These are phyloP conservation scores for Blastobotrys persicus DNA, from an alignment of 1,139 yeast genomes.

Conservation along the genomic window DNA sequence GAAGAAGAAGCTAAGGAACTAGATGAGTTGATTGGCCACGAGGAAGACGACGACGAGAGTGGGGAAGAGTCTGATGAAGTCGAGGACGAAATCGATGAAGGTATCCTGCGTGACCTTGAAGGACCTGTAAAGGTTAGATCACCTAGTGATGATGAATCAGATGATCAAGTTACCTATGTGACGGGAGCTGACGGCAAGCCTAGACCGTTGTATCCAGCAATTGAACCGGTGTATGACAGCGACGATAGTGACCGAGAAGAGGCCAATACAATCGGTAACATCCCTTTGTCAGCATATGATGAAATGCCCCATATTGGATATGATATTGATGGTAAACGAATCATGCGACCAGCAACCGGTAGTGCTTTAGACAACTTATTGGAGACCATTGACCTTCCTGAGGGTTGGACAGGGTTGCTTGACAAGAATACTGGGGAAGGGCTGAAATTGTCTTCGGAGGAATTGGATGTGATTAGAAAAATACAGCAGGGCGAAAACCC, in stretches of 20 bases:
- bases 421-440: slow-evolving; percentile 90
- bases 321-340: slow-evolving; percentile 94
- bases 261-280: slow-evolving; percentile 84
- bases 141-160: slow-evolving; percentile 24
- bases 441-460: slow-evolving; percentile 83
- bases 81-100: slow-evolving; percentile 24
- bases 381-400: slow-evolving; percentile 89
- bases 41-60: slow-evolving; percentile 28
- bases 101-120: slow-evolving; percentile 23
- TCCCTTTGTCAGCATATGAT: slow-evolving; percentile 90
- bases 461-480: slow-evolving; percentile 81
- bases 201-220: slow-evolving; percentile 79
- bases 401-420: slow-evolving; percentile 96
- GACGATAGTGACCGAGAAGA: slow-evolving; percentile 91
- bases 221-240: slow-evolving; percentile 86
- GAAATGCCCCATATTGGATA: slow-evolving; percentile 98
- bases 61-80: slow-evolving; percentile 29
- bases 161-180: slow-evolving; percentile 28
- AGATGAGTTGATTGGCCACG: slow-evolving; percentile 27
- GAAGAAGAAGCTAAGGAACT: slow-evolving; percentile 27
- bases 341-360: slow-evolving; percentile 98
- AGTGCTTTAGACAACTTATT: slow-evolving; percentile 87
- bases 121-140: slow-evolving; percentile 23
- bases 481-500: slow-evolving; percentile 84
- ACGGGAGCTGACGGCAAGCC: slow-evolving; percentile 72